These are phyloP conservation scores for Apiospora sp. DNA, from an alignment of 2,329 filamentous ascomycete genomes.

Conservation along the genomic window DNA sequence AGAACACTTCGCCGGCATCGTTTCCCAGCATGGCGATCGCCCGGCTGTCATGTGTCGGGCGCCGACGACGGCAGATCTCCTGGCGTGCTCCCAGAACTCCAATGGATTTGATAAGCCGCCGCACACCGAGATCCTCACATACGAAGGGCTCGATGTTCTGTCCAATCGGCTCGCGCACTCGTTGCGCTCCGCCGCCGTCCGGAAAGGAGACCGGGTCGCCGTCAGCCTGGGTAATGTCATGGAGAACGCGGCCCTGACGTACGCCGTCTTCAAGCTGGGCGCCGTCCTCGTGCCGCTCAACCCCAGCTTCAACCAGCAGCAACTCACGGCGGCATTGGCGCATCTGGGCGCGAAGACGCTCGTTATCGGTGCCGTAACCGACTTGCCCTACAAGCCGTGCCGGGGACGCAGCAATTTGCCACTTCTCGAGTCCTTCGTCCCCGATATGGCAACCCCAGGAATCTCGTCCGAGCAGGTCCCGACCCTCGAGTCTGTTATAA, in stretches of 20 bases:
- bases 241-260: slow-evolving; percentile 85
- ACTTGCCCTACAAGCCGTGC: slow-evolving; percentile 72
- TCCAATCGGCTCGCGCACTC: slow-evolving; percentile 81
- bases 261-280: slow-evolving; percentile 94
- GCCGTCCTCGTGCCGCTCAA: slow-evolving; percentile 93
- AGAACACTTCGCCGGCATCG: slow-evolving; percentile 73
- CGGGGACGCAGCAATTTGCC: slow-evolving; percentile 61
- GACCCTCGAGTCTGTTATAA: slow-evolving; percentile 72
- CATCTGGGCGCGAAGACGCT: slow-evolving; percentile 79
- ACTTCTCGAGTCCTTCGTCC: slow-evolving; percentile 55
- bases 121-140: slow-evolving; percentile 75
- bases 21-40: slow-evolving; percentile 69
- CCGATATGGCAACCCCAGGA: slow-evolving; percentile 45
- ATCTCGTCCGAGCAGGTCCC: slow-evolving; percentile 64
- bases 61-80: slow-evolving; percentile 42
- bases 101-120: slow-evolving; percentile 48
- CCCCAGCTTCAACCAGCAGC: slow-evolving; percentile 82
- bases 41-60: slow-evolving; percentile 63
- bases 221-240: slow-evolving; percentile 85
- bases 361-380: slow-evolving; percentile 87
- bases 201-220: slow-evolving; percentile 84
- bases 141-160: slow-evolving; percentile 74
- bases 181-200: slow-evolving; percentile 73
- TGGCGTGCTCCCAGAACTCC: not conserved
- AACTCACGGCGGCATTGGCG: slow-evolving; percentile 79